A percentile compares a stretch with the other conserved stretches of the same genome.
These are phyloP conservation scores for Teratosphaeria zuluensis DNA, from an alignment of 2,329 filamentous ascomycete species.

Conservation along the genomic window DNA sequence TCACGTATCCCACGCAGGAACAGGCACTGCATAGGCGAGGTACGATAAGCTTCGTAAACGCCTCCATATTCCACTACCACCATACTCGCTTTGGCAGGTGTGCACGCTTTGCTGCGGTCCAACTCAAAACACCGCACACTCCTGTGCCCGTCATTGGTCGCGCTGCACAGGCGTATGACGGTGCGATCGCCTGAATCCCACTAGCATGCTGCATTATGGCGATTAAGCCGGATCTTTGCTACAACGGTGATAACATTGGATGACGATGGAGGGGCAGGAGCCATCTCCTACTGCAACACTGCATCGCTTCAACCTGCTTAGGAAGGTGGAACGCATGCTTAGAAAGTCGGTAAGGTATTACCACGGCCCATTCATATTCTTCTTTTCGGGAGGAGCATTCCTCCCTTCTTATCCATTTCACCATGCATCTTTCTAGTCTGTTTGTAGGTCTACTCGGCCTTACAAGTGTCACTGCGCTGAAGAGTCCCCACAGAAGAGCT, in stretches of 20 bases:
- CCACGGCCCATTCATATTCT: background rate
- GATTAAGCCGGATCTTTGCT: background rate
- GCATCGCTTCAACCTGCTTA: background rate
- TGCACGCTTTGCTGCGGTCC: background rate
- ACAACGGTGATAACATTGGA: background rate
- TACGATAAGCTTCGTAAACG: background rate
- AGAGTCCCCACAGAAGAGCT: conserved; percentile 4
- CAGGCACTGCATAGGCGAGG: background rate
- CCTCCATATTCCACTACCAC: background rate
- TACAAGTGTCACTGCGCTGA: conserved; percentile 3
- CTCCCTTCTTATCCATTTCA: background rate
- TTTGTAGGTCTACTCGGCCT: background rate
- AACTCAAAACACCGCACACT: background rate
- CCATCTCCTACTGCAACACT: background rate
- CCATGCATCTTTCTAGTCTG: background rate
- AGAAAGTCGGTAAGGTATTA: background rate
- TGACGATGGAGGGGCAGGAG: background rate
- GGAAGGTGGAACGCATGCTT: background rate
- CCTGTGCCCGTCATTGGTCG: background rate
- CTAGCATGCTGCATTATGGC: background rate
- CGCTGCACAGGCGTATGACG: background rate
- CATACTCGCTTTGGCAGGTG: background rate
- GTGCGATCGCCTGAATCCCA: background rate
- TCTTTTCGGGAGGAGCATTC: background rate
- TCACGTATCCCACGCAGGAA: background rate